phyloP scores from a whole-genome alignment of 257 asterid genomes.

The Paraleonurus japonicus region DNA sequence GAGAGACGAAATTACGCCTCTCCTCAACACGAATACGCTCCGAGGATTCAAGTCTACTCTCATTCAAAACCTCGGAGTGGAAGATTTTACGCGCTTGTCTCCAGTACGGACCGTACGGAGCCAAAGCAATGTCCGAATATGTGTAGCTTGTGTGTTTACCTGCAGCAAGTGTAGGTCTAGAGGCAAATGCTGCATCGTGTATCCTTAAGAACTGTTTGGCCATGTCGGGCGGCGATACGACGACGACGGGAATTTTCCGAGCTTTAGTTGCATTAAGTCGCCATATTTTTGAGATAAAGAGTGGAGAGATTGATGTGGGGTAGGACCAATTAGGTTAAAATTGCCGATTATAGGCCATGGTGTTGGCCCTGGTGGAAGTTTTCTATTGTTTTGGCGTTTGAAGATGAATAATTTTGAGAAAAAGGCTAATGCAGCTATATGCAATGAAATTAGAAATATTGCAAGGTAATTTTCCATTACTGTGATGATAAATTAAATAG shows the following conservation, averaged over 20 bases:
- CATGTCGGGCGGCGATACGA: constrained; percentile 44
- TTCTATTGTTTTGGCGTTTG: background rate
- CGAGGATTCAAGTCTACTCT: constrained; percentile 28
- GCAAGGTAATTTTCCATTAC: too few species aligned
- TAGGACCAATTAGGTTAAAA: constrained; percentile 21
- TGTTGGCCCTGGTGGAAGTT: constrained; percentile 39
- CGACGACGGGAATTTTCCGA: constrained; percentile 34
- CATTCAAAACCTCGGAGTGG: constrained; percentile 26
- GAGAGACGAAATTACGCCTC: constrained; percentile 17
- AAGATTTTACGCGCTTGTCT: constrained; percentile 36
- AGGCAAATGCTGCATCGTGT: constrained; percentile 37
- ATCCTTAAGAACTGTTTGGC: constrained; percentile 36
- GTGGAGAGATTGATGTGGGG: constrained; percentile 24
- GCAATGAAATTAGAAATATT: too few species aligned
- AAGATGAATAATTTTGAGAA: background rate
- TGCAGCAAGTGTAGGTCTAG: constrained; percentile 38
- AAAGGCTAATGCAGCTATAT: constrained; percentile 7
- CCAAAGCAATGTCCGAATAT: constrained; percentile 33
- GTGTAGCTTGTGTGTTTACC: constrained; percentile 35
- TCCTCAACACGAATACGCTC: constrained; percentile 40
- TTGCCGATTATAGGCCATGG: constrained; percentile 48
- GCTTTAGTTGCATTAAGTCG: constrained; percentile 35
- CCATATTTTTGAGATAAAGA: constrained; percentile 31
- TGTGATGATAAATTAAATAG: too few species aligned
- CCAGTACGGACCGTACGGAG: constrained; percentile 43